Evolutionary conservation across 208 protist species (phyloP).

Genomic region (Trypanosoma avium): DNA sequence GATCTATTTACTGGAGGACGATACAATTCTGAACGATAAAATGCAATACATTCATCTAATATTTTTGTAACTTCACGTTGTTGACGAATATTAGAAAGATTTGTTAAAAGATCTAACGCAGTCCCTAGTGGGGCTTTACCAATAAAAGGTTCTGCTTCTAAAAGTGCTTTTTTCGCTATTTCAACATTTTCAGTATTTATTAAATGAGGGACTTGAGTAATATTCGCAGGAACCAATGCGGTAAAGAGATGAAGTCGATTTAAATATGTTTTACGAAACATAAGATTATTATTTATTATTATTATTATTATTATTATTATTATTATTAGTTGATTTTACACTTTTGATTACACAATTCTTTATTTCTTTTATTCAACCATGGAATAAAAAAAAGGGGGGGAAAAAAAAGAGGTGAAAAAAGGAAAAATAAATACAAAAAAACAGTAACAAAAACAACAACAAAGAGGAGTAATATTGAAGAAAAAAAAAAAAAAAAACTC

Average conservation of each 20-base stretch:
- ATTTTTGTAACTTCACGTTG: conserved; percentile 38
- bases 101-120: conserved; percentile 37
- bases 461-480: conserved; percentile 10
- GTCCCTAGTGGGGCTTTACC: conserved; percentile 34
- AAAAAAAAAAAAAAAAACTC: conserved; percentile 6
- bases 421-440: background rate
- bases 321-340: no score
- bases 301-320: background rate
- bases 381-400: background rate
- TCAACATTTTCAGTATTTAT: conserved; percentile 40
- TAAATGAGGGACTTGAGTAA: conserved; percentile 36
- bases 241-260: conserved; percentile 75
- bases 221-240: conserved; percentile 64
- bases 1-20: conserved; percentile 52
- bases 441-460: background rate
- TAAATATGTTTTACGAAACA: conserved; percentile 61
- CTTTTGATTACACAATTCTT: no score
- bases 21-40: conserved; percentile 62
- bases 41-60: conserved; percentile 49
- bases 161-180: conserved; percentile 40
- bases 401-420: background rate
- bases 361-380: no score
- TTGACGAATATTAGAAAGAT: conserved; percentile 35
- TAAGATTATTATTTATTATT: conserved; percentile 11
- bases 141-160: conserved; percentile 50